Evolutionary conservation across 805 yeast species (phyloP).

Genomic region (Sugiyamaella marilandica): DNA sequence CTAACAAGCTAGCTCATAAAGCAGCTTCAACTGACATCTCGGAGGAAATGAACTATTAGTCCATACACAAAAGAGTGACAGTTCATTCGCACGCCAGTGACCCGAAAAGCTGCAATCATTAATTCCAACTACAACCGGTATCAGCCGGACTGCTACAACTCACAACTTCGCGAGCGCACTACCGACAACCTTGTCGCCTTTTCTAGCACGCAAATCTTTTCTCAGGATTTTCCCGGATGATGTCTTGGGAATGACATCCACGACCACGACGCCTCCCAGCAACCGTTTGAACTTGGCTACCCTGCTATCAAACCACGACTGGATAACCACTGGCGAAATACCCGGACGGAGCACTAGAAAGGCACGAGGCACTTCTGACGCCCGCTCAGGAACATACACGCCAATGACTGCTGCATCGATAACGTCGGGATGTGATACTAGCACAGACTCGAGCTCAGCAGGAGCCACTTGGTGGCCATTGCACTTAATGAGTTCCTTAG

Average conservation of each 20-base stretch:
- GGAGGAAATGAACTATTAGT: too few species aligned
- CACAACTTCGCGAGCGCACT: background rate
- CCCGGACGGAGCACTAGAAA: constrained; percentile 28
- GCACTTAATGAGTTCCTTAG: constrained; percentile 31
- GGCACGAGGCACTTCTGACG: constrained; percentile 55
- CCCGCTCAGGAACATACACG: constrained; percentile 60
- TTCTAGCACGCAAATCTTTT: constrained; percentile 71
- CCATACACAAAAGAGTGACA: too few species aligned
- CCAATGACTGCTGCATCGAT: constrained; percentile 91
- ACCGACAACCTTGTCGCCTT: constrained; percentile 11
- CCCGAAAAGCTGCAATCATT: too few species aligned
- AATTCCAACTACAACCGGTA: too few species aligned
- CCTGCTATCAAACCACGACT: constrained; percentile 33
- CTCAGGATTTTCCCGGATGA: constrained; percentile 94
- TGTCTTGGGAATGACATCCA: constrained; percentile 85
- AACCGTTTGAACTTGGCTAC: constrained; percentile 37
- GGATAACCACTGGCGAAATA: constrained; percentile 24
- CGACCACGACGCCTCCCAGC: constrained; percentile 54
- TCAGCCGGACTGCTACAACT: too few species aligned
- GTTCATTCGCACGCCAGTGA: too few species aligned
- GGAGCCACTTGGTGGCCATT: constrained; percentile 90
- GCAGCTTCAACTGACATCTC: too few species aligned
- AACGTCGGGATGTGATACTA: constrained; percentile 67
- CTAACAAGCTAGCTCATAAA: too few species aligned
- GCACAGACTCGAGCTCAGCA: constrained; percentile 86